phyloP scores from a whole-genome alignment of 2,329 filamentous ascomycete genomes.

The Fusarium transvaalense region DNA sequence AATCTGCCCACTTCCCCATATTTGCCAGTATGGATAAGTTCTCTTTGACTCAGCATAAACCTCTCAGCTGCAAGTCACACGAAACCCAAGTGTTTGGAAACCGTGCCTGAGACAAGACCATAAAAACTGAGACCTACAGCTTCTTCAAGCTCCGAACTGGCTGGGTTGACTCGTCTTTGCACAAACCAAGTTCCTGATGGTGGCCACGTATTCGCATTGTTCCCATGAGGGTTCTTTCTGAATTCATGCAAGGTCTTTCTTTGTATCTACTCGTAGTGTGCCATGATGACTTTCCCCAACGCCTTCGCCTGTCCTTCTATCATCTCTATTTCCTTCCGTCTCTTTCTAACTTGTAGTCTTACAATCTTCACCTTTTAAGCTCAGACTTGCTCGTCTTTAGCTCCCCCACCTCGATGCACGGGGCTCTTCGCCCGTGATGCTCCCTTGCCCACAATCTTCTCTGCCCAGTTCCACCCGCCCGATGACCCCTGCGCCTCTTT shows the following conservation, averaged over 20 bases:
- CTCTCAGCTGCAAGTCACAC: slow-evolving; percentile 17
- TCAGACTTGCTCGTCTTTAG: slow-evolving; percentile 17
- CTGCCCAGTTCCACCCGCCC: slow-evolving; percentile 64
- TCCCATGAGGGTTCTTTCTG: slow-evolving; percentile 9
- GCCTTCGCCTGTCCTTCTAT: slow-evolving; percentile 34
- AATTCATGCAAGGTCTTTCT: slow-evolving; percentile 11
- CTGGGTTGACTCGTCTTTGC: neutral
- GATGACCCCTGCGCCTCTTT: slow-evolving; percentile 41
- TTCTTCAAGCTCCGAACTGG: slow-evolving; percentile 18
- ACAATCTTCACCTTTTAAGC: slow-evolving; percentile 10
- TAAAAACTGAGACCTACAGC: slow-evolving; percentile 33
- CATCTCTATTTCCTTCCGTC: slow-evolving; percentile 17
- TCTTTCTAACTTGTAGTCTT: slow-evolving; percentile 20
- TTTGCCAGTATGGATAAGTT: slow-evolving; percentile 11
- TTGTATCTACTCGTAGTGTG: slow-evolving; percentile 7
- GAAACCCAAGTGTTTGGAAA: neutral
- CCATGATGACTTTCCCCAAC: slow-evolving; percentile 11
- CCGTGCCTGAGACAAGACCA: slow-evolving; percentile 25
- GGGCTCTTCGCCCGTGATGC: slow-evolving; percentile 50
- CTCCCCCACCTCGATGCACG: slow-evolving; percentile 28
- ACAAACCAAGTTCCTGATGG: neutral
- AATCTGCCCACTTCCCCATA: slow-evolving; percentile 23
- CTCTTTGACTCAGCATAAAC: slow-evolving; percentile 3
- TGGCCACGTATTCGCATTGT: slow-evolving; percentile 7
- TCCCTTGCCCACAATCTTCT: slow-evolving; percentile 65